phyloP scores from a whole-genome alignment of 305 asterid genomes.

The Fraxinus sp. region DNA sequence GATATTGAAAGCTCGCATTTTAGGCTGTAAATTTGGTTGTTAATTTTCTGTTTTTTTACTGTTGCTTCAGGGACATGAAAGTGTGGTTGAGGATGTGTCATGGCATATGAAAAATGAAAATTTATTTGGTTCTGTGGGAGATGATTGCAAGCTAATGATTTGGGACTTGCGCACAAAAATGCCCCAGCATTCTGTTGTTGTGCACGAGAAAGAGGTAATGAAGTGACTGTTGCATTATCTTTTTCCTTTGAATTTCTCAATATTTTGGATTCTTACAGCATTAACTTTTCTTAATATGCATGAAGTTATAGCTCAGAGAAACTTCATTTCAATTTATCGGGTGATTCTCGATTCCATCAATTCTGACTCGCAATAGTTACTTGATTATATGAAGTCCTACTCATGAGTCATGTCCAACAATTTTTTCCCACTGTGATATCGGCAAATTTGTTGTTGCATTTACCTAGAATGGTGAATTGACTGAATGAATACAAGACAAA shows the following conservation, averaged over 20 bases:
- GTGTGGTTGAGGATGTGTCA: slow-evolving; percentile 81
- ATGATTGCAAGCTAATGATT: slow-evolving; percentile 79
- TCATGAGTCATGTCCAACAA: neutral
- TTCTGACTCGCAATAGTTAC: neutral
- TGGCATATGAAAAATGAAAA: slow-evolving; percentile 81
- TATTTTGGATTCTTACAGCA: slow-evolving; percentile 2
- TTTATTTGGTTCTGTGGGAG: slow-evolving; percentile 92
- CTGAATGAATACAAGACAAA: neutral
- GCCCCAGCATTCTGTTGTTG: slow-evolving; percentile 61
- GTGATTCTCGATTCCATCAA: neutral
- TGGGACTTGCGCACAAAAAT: slow-evolving; percentile 92
- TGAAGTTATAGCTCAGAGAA: neutral
- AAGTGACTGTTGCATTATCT: neutral
- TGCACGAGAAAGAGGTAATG: slow-evolving; percentile 80
- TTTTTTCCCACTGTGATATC: neutral
- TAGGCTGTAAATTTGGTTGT: neutral
- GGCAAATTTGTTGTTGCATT: neutral
- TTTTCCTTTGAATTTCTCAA: neutral
- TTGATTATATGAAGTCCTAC: neutral
- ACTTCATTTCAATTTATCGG: neutral
- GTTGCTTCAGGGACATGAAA: slow-evolving; percentile 62
- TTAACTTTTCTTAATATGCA: neutral
- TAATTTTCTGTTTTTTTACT: slow-evolving; percentile 1
- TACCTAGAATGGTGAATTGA: neutral
- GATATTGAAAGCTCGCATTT: neutral